Percentiles rank a stretch among this genome's conserved stretches.
These are phyloP conservation scores for Yamadazyma sp. DNA, from an alignment of 805 yeast species.

Conservation along the genomic window DNA sequence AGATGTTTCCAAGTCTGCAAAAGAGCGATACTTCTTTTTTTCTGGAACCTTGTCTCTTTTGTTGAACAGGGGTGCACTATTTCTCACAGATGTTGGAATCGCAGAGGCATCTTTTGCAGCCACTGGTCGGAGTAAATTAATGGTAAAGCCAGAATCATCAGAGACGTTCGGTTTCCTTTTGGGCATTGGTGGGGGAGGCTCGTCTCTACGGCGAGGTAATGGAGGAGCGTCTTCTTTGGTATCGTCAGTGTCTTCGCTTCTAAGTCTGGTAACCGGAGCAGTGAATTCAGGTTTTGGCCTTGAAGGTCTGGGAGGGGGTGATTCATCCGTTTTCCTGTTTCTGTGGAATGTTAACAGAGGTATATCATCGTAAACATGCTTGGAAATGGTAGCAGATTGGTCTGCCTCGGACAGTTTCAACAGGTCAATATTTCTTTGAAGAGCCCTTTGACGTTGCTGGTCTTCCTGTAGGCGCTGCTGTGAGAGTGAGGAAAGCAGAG, in stretches of 20 bases:
- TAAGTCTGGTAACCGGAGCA: slow-evolving; percentile 12
- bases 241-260: too few relatives aligned
- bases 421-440: slow-evolving; percentile 31
- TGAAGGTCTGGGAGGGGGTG: slow-evolving; percentile 10
- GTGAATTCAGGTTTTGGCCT: slow-evolving; percentile 10
- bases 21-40: slow-evolving; percentile 17
- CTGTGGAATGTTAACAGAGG: slow-evolving; percentile 15
- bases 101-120: too few relatives aligned
- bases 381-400: neutral
- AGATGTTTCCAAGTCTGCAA: slow-evolving; percentile 22
- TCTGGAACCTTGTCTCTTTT: neutral
- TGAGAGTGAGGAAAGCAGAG: slow-evolving; percentile 35
- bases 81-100: too few relatives aligned
- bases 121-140: slow-evolving; percentile 3
- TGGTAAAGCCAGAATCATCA: neutral
- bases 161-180: slow-evolving; percentile 6
- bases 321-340: slow-evolving; percentile 1
- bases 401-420: slow-evolving; percentile 3
- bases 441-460: slow-evolving; percentile 32
- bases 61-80: too few relatives aligned
- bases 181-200: slow-evolving; percentile 14
- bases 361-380: slow-evolving; percentile 1
- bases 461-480: slow-evolving; percentile 36
- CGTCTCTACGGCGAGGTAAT: slow-evolving; percentile 6
- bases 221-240: slow-evolving; percentile 5